Evolutionary conservation across 2,329 filamentous ascomycete genomes (phyloP), one percentile per base, ranked within the genome.

Genomic region (Hypoxylon sp.): DNA sequence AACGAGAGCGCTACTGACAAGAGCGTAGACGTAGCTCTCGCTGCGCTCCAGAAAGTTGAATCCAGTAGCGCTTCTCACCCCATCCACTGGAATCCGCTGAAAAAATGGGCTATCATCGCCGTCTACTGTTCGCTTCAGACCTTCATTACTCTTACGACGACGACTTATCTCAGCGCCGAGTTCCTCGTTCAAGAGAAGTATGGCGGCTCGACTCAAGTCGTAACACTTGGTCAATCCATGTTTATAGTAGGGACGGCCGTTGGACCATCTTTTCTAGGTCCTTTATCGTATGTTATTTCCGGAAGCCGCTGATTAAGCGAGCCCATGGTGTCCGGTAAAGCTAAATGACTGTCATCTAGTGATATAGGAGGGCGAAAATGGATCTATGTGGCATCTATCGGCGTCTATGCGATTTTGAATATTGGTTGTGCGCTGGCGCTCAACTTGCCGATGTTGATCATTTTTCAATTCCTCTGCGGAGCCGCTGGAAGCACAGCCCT

Each of bases 291-390:
- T 69, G 79, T 78, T 51, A 51, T 23, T 43, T 50, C 65, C 32
- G 38, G 19, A 19, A 5, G 14, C 51, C 46, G 23, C 41, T 41
- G 36, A 23, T 17, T 43, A 17, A 11, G 32, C 7, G 23, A 49
- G 21, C 21, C 14, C 14, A 6, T 38, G 4, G 23, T 32, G 50
- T 63, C 51, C 23, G 17, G 46, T 10, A 10, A 60, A 60, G 48
- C 67, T 72, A 49, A 72, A 48, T 19, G 49, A 34, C 19, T 50
- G 28, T 53, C 19, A 41, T 58, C 11, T 56, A 80, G 78, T 57
- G 81, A 82, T 65, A 79, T 82, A 60, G 78, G 78, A 46, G 80
- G 81, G 23, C 77, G 80, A 5, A 82, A 82, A 77, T 82, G 80
- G 80, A 76, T 82, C 41, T 82, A 82, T 59, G 81, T 82, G 19